Evolutionary conservation across 139 green algal genomes (phyloP), one percentile per base, ranked within the genome.

Genomic region (Micractinium conductrix): DNA sequence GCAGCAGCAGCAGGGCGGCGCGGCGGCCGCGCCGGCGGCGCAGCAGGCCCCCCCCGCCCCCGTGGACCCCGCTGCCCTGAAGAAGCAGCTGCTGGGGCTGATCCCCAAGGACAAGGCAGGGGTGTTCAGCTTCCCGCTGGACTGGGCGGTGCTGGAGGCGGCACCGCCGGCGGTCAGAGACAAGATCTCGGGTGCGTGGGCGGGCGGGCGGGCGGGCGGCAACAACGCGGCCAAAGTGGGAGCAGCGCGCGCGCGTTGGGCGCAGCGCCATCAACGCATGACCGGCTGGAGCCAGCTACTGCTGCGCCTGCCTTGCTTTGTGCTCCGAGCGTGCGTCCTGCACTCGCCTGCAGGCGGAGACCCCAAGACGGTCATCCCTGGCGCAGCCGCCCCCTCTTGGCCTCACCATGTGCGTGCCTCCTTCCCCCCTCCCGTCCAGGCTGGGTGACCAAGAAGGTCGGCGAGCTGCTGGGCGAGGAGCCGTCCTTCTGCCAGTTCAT

Each of bases 381-480:
- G n/a, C n/a, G n/a, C n/a, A n/a, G n/a, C n/a, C n/a, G n/a, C n/a
- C n/a, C n/a, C n/a, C n/a, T n/a, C n/a, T n/a, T n/a, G n/a, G n/a
- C n/a, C n/a, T n/a, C n/a, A n/a, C n/a, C n/a, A n/a, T n/a, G n/a
- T n/a, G n/a, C 69, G 14, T 16, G 43, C 40, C 42, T 8, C 24
- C 53, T 73, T 38, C 58, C 45, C 28, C 24, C 16, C 30, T n/a
- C 38, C 19, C 80, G 91, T 26, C 58, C 84, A 50, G 86, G 50
- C 10, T 98, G 95, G 95, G 92, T 98, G 62, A 69, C 68, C 35
- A 93, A 91, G 81, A 98, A 98, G 88, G 93, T 98, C 21, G 74
- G 70, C 16, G 90, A 94, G 79, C 83, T 94, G 44, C 82, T 97
- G 76, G 94, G 94, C 5, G 90, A 95, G 60, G 94, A 96, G 79